A percentile compares a stretch with the other conserved stretches of the same genome.
These are phyloP conservation scores for Suillus alpinus DNA, from an alignment of 768 basidiomycete genomes.

Conservation along the genomic window DNA sequence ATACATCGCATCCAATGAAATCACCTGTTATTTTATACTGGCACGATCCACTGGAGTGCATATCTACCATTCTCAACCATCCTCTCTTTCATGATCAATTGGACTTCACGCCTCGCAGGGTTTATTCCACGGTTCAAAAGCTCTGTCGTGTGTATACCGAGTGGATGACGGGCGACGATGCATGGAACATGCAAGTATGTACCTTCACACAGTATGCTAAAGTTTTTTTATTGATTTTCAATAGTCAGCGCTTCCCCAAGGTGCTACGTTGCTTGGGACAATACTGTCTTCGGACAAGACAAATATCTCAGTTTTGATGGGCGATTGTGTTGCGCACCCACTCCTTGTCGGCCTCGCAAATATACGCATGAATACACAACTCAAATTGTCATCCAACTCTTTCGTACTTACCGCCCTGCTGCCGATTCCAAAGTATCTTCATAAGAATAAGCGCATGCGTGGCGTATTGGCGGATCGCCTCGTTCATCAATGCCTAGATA, in stretches of 20 bases:
- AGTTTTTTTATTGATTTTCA: background rate
- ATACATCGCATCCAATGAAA: conserved; percentile 16
- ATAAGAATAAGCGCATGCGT: conserved; percentile 8
- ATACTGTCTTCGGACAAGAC: conserved; percentile 34
- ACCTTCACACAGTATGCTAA: background rate
- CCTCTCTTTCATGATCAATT: conserved; percentile 19
- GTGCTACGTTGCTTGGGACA: conserved; percentile 19
- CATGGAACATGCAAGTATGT: conserved; percentile 15
- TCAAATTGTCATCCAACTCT: conserved; percentile 23
- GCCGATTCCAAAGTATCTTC: conserved; percentile 16
- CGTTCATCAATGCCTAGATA: conserved; percentile 29
- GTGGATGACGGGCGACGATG: conserved; percentile 17
- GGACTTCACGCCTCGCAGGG: conserved; percentile 15
- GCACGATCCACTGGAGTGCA: conserved; percentile 23
- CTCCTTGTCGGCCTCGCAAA: conserved; percentile 32
- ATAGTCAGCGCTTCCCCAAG: conserved; percentile 14
- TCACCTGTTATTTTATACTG: conserved; percentile 19
- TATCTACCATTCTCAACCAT: conserved; percentile 19
- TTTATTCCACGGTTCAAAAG: conserved; percentile 9
- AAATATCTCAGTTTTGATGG: conserved; percentile 27
- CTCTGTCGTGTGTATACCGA: conserved; percentile 14
- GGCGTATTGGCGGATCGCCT: conserved; percentile 26
- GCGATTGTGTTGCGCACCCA: conserved; percentile 28
- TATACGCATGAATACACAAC: conserved; percentile 22
- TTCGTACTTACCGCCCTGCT: conserved; percentile 18